phyloP scores from a whole-genome alignment of 2,329 filamentous ascomycete genomes.

The Cercospora sp. region DNA sequence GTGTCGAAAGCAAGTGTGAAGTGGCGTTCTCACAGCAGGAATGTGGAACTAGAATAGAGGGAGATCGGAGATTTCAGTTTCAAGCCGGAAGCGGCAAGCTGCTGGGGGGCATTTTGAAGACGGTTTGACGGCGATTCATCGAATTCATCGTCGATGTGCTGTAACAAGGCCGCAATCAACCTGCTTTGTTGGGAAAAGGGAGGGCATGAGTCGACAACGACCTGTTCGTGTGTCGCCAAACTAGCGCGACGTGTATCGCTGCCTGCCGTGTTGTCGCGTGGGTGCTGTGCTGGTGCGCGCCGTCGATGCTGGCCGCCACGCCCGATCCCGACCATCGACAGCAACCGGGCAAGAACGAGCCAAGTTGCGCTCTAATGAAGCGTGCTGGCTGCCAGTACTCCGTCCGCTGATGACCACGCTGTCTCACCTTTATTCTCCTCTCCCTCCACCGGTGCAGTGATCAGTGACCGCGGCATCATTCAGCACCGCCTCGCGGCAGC shows the following conservation, averaged over 20 bases:
- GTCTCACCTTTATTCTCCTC: background rate
- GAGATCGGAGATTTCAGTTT: background rate
- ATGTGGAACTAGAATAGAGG: background rate
- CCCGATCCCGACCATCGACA: background rate
- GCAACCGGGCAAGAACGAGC: slow-evolving; percentile 6
- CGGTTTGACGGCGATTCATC: background rate
- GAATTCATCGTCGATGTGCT: background rate
- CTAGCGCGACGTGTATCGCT: background rate
- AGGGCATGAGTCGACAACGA: background rate
- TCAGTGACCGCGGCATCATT: background rate
- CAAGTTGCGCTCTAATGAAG: background rate
- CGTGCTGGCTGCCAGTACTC: background rate
- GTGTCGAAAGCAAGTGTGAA: background rate
- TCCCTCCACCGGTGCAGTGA: background rate
- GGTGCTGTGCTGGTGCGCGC: background rate
- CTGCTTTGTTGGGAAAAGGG: background rate
- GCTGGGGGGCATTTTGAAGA: background rate
- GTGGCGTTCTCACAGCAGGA: background rate
- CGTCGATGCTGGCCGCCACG: background rate
- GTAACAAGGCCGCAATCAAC: background rate
- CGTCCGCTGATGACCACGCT: background rate
- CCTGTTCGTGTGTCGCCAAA: background rate
- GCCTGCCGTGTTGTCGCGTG: background rate
- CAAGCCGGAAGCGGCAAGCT: background rate
- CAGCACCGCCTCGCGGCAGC: background rate